Percentiles rank a stretch among this genome's conserved stretches.
Evolutionary conservation across 345 rosid genomes (phyloP).

Genomic region (Pelargonium nanum): DNA sequence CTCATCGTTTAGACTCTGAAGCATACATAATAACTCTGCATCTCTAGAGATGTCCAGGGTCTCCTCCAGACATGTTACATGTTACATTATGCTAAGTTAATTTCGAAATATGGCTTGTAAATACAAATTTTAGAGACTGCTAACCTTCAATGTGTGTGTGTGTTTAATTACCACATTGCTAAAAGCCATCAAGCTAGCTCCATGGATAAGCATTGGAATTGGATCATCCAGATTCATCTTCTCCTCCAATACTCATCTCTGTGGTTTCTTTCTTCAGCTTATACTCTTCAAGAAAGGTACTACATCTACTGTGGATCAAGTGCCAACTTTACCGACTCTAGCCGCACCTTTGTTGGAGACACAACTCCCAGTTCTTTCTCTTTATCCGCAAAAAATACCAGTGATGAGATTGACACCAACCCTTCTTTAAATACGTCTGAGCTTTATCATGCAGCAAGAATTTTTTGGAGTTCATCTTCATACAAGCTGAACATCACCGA

Average conservation of each 20-base stretch:
- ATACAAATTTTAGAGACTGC: no score
- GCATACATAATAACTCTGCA: no score
- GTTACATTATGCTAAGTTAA: no score
- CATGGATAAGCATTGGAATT: neutral
- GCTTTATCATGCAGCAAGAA: conserved; percentile 41
- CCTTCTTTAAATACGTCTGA: neutral
- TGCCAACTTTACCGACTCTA: neutral
- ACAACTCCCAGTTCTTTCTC: neutral
- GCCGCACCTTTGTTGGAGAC: conserved; percentile 18
- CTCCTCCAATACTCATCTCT: conserved; percentile 9
- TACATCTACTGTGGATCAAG: conserved; percentile 28
- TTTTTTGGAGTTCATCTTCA: conserved; percentile 21
- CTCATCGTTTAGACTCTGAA: no score
- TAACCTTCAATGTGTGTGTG: no score
- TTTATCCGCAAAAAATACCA: conserved; percentile 4
- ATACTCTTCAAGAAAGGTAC: conserved; percentile 1
- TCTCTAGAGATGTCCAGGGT: no score
- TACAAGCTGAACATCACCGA: conserved; percentile 23
- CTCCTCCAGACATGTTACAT: no score
- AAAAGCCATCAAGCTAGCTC: neutral
- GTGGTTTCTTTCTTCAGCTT: neutral
- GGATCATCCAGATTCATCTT: neutral
- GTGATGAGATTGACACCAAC: conserved; percentile 1
- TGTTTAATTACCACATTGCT: no score
- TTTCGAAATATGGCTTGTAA: no score